Evolutionary conservation across 257 asterid genomes (phyloP), one percentile per base, ranked within the genome.

Genomic region (Fraxinus quadrangulata): DNA sequence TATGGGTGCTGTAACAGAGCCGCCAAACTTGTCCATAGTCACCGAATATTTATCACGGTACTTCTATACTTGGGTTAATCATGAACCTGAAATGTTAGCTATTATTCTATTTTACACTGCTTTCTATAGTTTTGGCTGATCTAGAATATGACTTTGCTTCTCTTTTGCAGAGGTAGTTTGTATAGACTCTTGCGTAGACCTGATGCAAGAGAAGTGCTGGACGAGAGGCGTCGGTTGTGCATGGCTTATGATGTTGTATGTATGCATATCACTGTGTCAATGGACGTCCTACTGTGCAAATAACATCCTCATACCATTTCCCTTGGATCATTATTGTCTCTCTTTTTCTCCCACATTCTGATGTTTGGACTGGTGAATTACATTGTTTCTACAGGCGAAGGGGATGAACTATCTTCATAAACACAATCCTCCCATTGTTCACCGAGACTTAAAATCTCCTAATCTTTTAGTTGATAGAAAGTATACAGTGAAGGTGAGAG

Each of bases 341-440:
- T 75, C 82, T 63, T 4, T 61, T 21, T 56, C 39, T 74, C 42
- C 28, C 66, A 61, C 65, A 21, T 72, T 78, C 80, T 83, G 34
- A 73, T 66, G 42, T 51, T 73, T 11, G 68, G 31, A 34, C 24
- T 59, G 67, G 77, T 54, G 39, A 33, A 23, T 68, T 59, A 6
- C 51, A 23, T 67, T 21, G 82, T 54, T 79, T 74, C 31, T 87
- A 73, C 93, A 94, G 98, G 97, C 96, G 49, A 92, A 92, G 76
- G 98, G 97, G 73, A 91, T 94, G 97, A 94, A 91, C 84, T 92
- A 94, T 87, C 97, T 94, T 84, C 98, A 94, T 84, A 92, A 86
- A 81, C 86, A 88, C 81, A 94, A 87, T 71, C 98, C 98, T 81
- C 98, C 98, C 37, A 81, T 94, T 83, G 97, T 94, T 85, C 98